These are phyloP conservation scores for Xylaria bambusicola DNA, from an alignment of 495 filamentous ascomycete species.

Conservation along the genomic window DNA sequence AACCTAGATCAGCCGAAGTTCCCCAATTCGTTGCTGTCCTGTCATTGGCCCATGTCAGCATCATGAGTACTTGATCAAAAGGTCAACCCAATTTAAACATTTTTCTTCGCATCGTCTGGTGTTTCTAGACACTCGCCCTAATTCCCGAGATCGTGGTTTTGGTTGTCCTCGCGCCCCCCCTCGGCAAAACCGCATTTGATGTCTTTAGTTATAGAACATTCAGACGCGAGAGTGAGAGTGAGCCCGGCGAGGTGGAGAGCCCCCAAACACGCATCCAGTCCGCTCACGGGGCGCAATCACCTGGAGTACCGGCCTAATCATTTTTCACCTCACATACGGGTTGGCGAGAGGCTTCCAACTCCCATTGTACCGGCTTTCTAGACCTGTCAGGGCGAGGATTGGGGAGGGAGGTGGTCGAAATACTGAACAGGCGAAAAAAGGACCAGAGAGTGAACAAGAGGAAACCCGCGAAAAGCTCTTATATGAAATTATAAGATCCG, in stretches of 20 bases:
- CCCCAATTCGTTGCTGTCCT: slow-evolving; percentile 31
- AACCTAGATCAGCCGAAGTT: slow-evolving; percentile 18
- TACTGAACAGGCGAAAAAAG: too few relatives aligned
- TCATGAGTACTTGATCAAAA: slow-evolving; percentile 23
- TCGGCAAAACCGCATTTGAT: slow-evolving; percentile 33
- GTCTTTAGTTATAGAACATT: slow-evolving; percentile 25
- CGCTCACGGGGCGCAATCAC: slow-evolving; percentile 16
- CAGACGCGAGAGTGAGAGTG: slow-evolving; percentile 30
- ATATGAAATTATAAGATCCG: slow-evolving; percentile 4
- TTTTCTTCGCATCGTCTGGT: slow-evolving; percentile 21
- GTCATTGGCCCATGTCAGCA: slow-evolving; percentile 31
- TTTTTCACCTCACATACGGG: not conserved
- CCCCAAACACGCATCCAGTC: slow-evolving; percentile 21
- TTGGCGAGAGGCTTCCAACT: slow-evolving; percentile 1
- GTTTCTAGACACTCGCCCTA: slow-evolving; percentile 18
- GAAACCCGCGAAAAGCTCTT: too few relatives aligned
- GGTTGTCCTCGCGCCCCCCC: slow-evolving; percentile 23
- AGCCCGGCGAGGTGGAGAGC: slow-evolving; percentile 34
- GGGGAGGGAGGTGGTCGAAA: slow-evolving; percentile 16
- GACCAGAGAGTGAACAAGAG: slow-evolving; percentile 5
- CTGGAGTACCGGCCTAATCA: slow-evolving; percentile 2
- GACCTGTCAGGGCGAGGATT: not conserved
- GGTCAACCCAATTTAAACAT: not conserved
- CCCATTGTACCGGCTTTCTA: slow-evolving; percentile 7
- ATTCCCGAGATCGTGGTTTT: slow-evolving; percentile 13